phyloP scores from a whole-genome alignment of 192 early-diverging fungal species.

The Coemansia sp. region DNA sequence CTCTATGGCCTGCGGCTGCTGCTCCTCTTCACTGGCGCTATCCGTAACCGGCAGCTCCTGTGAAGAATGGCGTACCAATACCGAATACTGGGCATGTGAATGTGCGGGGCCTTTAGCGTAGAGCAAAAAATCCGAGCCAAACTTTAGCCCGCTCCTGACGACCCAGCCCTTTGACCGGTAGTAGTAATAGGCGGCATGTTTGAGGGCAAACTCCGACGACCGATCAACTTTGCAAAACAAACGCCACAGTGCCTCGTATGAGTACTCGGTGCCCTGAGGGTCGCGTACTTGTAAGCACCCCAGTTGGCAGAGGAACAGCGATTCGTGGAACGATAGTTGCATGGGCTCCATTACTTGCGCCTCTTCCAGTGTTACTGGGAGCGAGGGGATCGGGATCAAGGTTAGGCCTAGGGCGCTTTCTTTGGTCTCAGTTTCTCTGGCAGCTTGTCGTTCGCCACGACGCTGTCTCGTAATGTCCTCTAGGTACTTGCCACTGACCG shows the following conservation, averaged over 20 bases:
- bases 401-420: not conserved
- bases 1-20: not conserved
- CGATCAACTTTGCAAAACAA: conserved; percentile 6
- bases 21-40: not conserved
- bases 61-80: conserved; percentile 18
- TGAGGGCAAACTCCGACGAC: conserved; percentile 59
- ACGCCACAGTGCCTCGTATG: conserved; percentile 23
- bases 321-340: conserved; percentile 73
- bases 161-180: conserved; percentile 84
- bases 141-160: conserved; percentile 81
- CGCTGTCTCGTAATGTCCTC: conserved; percentile 43
- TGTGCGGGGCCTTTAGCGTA: conserved; percentile 42
- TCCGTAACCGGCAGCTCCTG: not conserved
- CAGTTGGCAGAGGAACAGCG: conserved; percentile 69
- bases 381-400: not conserved
- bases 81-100: conserved; percentile 47
- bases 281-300: conserved; percentile 58
- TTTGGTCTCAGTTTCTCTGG: not conserved
- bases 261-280: not conserved
- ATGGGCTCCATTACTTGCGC: conserved; percentile 59
- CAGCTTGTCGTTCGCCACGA: conserved; percentile 19
- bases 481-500: conserved; percentile 12
- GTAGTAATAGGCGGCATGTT: conserved; percentile 81
- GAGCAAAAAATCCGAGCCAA: conserved; percentile 71
- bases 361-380: conserved; percentile 16